These are phyloP conservation scores for Chaetomium olivaceum DNA, from an alignment of 2,329 filamentous ascomycete genomes.

Conservation along the genomic window DNA sequence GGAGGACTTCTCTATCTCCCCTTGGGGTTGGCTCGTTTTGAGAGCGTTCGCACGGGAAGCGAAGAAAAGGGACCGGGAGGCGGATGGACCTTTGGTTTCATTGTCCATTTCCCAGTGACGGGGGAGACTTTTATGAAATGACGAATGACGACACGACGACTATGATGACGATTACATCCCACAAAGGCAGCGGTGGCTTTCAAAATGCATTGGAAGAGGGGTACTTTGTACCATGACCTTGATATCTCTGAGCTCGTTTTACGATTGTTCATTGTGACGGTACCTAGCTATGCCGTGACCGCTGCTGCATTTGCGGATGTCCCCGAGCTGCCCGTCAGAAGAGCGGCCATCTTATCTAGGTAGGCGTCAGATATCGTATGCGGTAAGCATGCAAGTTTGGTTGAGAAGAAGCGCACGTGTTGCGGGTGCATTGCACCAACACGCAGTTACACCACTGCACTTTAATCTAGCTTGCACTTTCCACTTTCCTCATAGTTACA, in stretches of 20 bases:
- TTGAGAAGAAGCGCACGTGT: neutral
- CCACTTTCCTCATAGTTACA: neutral
- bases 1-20: neutral
- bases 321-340: neutral
- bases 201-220: neutral
- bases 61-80: neutral
- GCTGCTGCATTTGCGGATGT: neutral
- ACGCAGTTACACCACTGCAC: neutral
- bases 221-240: neutral
- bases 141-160: constrained; percentile 13
- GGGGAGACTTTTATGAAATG: neutral
- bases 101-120: neutral
- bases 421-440: neutral
- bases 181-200: neutral
- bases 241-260: neutral
- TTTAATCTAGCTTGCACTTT: neutral
- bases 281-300: neutral
- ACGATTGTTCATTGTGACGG: neutral
- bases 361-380: neutral
- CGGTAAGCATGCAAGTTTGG: neutral
- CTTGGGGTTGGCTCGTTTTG: neutral
- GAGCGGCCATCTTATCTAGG: neutral
- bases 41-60: neutral
- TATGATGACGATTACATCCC: neutral
- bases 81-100: neutral